Evolutionary conservation across 1,139 yeast species (phyloP).

Genomic region (Suhomyces atakaporum): DNA sequence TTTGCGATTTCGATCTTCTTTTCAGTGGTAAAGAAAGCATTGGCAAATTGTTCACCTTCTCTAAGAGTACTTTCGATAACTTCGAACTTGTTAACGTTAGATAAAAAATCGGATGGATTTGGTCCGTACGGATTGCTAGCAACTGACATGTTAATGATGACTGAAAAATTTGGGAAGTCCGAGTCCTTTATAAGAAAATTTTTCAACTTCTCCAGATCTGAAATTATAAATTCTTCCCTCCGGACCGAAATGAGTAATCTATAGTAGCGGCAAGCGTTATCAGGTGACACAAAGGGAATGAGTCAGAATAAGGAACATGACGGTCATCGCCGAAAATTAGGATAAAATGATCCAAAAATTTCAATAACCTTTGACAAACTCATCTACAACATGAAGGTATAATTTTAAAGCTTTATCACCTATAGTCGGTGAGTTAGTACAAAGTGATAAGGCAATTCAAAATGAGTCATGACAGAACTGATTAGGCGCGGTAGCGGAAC

Average conservation of each 20-base stretch:
- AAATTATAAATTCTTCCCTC: constrained; percentile 9
- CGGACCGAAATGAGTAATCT: constrained; percentile 13
- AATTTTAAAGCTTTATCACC: too few species aligned
- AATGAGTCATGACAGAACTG: constrained; percentile 3
- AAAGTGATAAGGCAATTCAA: neutral
- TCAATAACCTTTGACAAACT: too few species aligned
- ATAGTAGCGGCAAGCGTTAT: constrained; percentile 14
- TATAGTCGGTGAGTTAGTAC: neutral
- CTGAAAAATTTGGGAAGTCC: neutral
- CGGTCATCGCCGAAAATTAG: neutral
- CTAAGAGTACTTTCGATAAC: constrained; percentile 57
- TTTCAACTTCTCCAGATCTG: constrained; percentile 9
- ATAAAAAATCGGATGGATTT: constrained; percentile 57
- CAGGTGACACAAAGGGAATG: constrained; percentile 14
- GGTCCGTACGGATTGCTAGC: constrained; percentile 56
- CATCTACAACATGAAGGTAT: too few species aligned
- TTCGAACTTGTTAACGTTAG: constrained; percentile 54
- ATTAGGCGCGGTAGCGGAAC: neutral
- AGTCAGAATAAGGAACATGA: constrained; percentile 11
- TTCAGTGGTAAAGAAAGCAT: constrained; percentile 56
- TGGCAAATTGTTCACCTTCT: constrained; percentile 65
- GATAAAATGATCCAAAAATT: neutral
- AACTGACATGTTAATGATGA: constrained; percentile 14
- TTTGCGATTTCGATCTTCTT: constrained; percentile 57
- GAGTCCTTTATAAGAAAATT: neutral